These are phyloP conservation scores for Selaginella tamariscina DNA, from an alignment of 75 land plant genomes.

Conservation along the genomic window DNA sequence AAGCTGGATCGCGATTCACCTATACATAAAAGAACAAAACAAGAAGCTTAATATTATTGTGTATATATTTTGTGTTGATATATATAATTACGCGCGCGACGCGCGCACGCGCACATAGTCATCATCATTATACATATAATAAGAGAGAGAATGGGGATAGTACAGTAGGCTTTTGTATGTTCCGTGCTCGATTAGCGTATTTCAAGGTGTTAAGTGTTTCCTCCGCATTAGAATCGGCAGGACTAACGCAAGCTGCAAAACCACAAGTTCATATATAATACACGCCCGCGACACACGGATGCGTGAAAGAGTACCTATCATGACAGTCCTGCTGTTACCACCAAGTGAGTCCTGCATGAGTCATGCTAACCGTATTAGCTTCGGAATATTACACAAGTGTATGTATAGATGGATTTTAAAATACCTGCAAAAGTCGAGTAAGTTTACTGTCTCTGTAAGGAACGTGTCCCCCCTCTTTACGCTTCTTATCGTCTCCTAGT, in stretches of 20 bases:
- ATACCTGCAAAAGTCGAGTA: slow-evolving; percentile 11
- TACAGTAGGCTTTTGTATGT: slow-evolving; percentile 93
- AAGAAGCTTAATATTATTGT: neutral
- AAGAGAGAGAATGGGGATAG: too few species aligned
- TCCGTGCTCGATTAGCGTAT: slow-evolving; percentile 98
- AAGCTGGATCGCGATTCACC: slow-evolving; percentile 91
- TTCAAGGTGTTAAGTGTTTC: slow-evolving; percentile 96
- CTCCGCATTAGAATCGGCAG: slow-evolving; percentile 97
- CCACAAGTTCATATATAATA: neutral
- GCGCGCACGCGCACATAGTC: too few species aligned
- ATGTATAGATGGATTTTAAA: too few species aligned
- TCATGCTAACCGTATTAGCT: too few species aligned
- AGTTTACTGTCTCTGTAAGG: slow-evolving; percentile 10
- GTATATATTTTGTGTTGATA: too few species aligned
- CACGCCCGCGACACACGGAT: neutral
- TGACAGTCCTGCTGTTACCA: slow-evolving; percentile 14
- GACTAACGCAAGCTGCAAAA: slow-evolving; percentile 91
- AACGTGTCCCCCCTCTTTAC: slow-evolving; percentile 7
- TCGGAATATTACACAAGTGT: too few species aligned
- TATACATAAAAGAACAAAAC: slow-evolving; percentile 18
- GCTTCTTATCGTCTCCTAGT: slow-evolving; percentile 8
- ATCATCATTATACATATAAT: too few species aligned
- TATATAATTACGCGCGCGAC: too few species aligned
- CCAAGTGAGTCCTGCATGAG: slow-evolving; percentile 16
- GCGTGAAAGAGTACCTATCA: neutral